Percentiles rank a stretch among this genome's conserved stretches.
Evolutionary conservation across 345 rosid species (phyloP).

Genomic region (Populus tremula): DNA sequence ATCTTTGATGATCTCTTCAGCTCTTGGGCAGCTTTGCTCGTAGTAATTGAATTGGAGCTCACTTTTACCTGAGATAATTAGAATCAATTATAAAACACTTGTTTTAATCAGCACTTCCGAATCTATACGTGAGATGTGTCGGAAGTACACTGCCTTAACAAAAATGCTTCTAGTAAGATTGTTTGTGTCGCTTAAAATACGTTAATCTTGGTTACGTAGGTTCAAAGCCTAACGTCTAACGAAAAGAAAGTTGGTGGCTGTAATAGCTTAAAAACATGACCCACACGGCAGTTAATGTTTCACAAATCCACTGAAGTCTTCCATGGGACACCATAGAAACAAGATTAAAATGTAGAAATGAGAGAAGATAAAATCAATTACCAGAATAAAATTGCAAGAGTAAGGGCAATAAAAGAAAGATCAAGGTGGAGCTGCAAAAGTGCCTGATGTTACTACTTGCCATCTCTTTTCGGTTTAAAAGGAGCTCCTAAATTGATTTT

Average conservation of each 20-base stretch:
- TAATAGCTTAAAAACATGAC: background rate
- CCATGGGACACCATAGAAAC: background rate
- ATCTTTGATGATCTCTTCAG: constrained; percentile 72
- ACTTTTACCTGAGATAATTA: constrained; percentile 36
- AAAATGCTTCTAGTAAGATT: too few relatives aligned
- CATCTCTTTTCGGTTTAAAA: background rate
- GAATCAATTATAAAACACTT: background rate
- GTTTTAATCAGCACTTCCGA: too few relatives aligned
- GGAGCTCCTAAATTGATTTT: background rate
- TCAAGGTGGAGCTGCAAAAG: constrained; percentile 19
- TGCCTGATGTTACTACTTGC: constrained; percentile 31
- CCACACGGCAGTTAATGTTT: too few relatives aligned
- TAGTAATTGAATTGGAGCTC: constrained; percentile 66
- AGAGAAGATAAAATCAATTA: background rate
- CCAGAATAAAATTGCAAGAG: constrained; percentile 49
- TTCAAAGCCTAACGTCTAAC: too few relatives aligned
- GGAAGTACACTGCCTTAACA: background rate
- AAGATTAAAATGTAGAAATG: background rate
- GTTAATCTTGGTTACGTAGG: too few relatives aligned
- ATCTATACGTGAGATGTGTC: background rate
- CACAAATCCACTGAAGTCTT: background rate
- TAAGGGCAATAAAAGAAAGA: constrained; percentile 41
- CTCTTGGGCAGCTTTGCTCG: constrained; percentile 62
- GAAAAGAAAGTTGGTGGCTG: background rate
- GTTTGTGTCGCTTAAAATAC: too few relatives aligned